These are phyloP conservation scores for Aspergillus homomorphus DNA, from an alignment of 495 filamentous ascomycete species.

Conservation along the genomic window DNA sequence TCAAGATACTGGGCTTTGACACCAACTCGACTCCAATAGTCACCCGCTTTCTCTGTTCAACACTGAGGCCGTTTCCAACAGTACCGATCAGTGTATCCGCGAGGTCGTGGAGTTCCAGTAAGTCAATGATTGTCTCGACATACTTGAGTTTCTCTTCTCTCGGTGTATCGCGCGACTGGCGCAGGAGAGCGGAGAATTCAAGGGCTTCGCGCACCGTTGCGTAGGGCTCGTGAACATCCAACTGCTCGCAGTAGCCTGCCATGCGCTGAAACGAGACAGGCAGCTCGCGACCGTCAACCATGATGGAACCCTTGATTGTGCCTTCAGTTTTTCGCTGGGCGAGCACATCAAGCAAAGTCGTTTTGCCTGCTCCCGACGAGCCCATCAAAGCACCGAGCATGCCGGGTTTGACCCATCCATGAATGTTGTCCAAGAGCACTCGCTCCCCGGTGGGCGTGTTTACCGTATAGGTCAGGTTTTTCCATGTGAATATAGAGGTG, in stretches of 20 bases:
- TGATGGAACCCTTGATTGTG: constrained; percentile 80
- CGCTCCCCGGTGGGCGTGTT: constrained; percentile 39
- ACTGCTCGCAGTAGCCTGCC: constrained; percentile 58
- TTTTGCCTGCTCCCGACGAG: constrained; percentile 61
- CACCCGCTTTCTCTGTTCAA: constrained; percentile 61
- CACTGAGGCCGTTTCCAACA: constrained; percentile 49
- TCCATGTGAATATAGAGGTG: constrained; percentile 58
- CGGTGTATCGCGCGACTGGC: constrained; percentile 49
- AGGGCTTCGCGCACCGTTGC: constrained; percentile 60
- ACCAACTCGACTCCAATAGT: constrained; percentile 69
- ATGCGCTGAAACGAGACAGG: constrained; percentile 77
- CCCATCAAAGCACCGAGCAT: constrained; percentile 69
- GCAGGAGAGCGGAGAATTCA: constrained; percentile 55
- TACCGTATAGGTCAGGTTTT: constrained; percentile 54
- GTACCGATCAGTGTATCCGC: constrained; percentile 53
- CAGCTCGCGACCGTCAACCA: constrained; percentile 74
- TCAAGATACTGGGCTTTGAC: constrained; percentile 61
- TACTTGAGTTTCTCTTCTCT: constrained; percentile 57
- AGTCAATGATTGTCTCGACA: constrained; percentile 53
- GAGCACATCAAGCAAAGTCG: constrained; percentile 52
- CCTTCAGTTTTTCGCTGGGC: constrained; percentile 76
- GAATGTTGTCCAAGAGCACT: constrained; percentile 68
- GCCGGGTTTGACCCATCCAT: constrained; percentile 90
- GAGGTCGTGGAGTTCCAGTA: constrained; percentile 56
- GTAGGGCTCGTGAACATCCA: constrained; percentile 57